phyloP scores from a whole-genome alignment of 768 basidiomycete species.

The Lactifluus volemus region DNA sequence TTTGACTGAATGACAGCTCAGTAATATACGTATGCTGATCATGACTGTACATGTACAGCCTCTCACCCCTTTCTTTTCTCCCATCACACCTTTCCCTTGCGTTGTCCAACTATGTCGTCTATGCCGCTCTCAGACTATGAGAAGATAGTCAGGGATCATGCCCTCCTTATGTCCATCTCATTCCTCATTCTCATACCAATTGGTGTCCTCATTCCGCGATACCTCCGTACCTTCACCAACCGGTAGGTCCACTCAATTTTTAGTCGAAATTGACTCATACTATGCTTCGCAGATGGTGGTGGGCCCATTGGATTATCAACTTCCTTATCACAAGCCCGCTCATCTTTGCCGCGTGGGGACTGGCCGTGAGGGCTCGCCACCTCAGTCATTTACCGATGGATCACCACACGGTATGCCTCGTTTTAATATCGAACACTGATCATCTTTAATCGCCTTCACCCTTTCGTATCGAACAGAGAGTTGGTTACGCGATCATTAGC shows the following conservation, averaged over 20 bases:
- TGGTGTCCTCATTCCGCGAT: constrained; percentile 5
- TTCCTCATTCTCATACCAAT: constrained; percentile 4
- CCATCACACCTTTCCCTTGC: background rate
- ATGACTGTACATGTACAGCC: no score
- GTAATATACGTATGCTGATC: no score
- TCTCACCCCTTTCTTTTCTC: background rate
- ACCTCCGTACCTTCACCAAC: constrained; percentile 13
- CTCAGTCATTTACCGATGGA: constrained; percentile 22
- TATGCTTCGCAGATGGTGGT: constrained; percentile 8
- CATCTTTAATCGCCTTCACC: no score
- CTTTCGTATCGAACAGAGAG: constrained; percentile 30
- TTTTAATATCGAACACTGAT: no score
- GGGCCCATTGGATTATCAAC: constrained; percentile 5
- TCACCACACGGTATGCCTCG: constrained; percentile 30
- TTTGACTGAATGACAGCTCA: no score
- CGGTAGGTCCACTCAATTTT: background rate
- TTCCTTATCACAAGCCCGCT: constrained; percentile 38
- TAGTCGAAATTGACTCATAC: background rate
- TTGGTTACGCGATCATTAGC: constrained; percentile 44
- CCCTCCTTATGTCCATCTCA: background rate
- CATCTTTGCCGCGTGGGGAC: constrained; percentile 41
- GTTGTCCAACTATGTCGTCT: background rate
- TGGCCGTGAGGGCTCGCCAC: constrained; percentile 24
- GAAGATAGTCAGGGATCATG: constrained; percentile 5
- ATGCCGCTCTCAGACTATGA: constrained; percentile 8